Base-by-base conservation (phyloP, 2,329 filamentous ascomycete species). In the Fusarium brachygibbosum region DNA sequence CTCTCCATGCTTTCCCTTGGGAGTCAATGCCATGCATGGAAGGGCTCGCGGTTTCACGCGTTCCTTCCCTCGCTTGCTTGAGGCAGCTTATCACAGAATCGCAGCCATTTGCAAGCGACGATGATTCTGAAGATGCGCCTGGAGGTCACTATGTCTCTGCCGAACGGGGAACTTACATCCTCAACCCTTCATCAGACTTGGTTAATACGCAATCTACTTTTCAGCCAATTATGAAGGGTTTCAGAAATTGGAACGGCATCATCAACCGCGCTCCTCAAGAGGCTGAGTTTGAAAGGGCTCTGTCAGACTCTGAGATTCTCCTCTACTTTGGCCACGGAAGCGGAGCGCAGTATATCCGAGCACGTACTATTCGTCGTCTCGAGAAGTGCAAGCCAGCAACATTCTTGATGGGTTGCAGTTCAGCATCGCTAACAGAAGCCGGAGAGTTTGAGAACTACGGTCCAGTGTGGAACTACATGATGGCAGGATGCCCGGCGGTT, bases 321-420 rank as follows among this genome's bases (percentile, higher is more conserved):
- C 85, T 99, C 13, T 99, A 99, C 82, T 98, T 99, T 79, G 96
- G 96, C 2, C 96, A 99, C 81, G 96, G 96, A 63, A 95, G 93
- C 70, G 96, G 95, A 23, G 93, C 93, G 29, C 96, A 99, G 79
- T 99, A 97, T 79, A 93, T 99, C 60, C 91, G 94, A 31, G 90
- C 92, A 14, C 89, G 93, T 71, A 93, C 93, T 2, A 89, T 99
- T 70, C 91, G 93, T 56, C 90, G 89, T 61, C 86, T 98, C 14
- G 88, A 90, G 16, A 89, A 87, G 63, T 97, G 93, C 79, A 82
- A 80, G 46, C 92, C 94, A 1, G 90, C 92, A 1, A 90, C 94
- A 0, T 91, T 98, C 76, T 88, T 99, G 17, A 97, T 99, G 90
- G 96, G 96, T 40, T 99, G 96, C 80, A 94, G 91, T 75, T 97